Evolutionary conservation across 2,329 filamentous ascomycete species (phyloP), one percentile per base, ranked within the genome.

Genomic region (Cladosporium cucumerinum): DNA sequence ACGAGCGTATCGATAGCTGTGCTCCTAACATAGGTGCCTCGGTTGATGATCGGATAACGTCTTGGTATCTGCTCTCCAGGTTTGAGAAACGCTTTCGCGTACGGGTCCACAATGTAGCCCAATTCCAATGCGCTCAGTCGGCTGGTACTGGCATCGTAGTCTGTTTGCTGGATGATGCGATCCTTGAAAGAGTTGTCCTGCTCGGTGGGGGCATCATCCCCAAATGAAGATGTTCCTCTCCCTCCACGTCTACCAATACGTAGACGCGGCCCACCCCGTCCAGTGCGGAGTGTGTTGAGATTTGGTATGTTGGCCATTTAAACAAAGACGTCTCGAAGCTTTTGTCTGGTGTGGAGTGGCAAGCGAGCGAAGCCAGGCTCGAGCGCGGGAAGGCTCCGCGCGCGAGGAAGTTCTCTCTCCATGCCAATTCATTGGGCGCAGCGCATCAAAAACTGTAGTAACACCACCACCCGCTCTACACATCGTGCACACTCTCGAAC

Each of bases 11-110:
- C 93, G 68, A 99, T 88, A 26, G 91, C 91, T 5, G 85, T 86
- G 10, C 93, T 97, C 67, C 95, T 88, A 25, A 93, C 89, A 73
- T 97, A 98, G n/a, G 94, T 98, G 61, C 94, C 94, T 86, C 94
- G 84, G 75, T 99, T 98, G 73, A 99, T 97, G 67, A 99, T 91
- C 60, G 95, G 95, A 68, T 96, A 84, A 65, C 94, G 84, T 69
- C 90, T 85, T 14, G 86, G 80, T 1, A 82, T 72, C 18, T 82
- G 79, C 66, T 81, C 82, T 11, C 65, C 67, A 1, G 66, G 67
- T 54, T 78, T 78, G 2, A 90, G 87, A 75, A 97, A 92, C 63
- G 83, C 83, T 61, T 80, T 80, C 2, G 93, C 92, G 78, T 90
- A 98, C 0, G 85, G 85, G 74, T 99, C 95, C 2, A 90, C 80